phyloP scores from a whole-genome alignment of 257 asterid species.

The Solanum neorickii region DNA sequence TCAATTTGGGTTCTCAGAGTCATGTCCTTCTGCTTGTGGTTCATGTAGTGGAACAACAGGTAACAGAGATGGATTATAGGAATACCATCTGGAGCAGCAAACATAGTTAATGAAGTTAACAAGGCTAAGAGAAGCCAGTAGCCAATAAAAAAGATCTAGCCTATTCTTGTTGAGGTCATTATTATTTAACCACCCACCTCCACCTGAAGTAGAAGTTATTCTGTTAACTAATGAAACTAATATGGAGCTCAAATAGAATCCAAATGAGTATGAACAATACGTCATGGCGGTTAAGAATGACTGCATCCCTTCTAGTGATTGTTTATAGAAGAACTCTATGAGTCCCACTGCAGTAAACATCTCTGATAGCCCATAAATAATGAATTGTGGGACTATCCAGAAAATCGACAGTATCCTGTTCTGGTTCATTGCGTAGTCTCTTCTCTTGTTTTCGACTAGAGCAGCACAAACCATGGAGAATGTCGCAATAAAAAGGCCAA shows the following conservation, averaged over 20 bases:
- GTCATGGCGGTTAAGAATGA: slow-evolving; percentile 67
- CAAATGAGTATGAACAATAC: slow-evolving; percentile 57
- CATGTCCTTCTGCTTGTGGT: not conserved
- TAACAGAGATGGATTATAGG: not conserved
- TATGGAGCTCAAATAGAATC: slow-evolving; percentile 46
- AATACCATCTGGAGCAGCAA: slow-evolving; percentile 62
- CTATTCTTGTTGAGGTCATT: slow-evolving; percentile 57
- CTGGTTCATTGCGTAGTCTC: slow-evolving; percentile 6
- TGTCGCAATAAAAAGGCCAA: slow-evolving; percentile 40
- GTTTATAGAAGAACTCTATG: slow-evolving; percentile 58
- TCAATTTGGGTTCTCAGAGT: not conserved
- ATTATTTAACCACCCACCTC: slow-evolving; percentile 48
- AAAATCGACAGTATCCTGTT: slow-evolving; percentile 28
- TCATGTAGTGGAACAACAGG: not conserved
- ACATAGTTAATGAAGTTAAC: slow-evolving; percentile 56
- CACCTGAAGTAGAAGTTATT: not conserved
- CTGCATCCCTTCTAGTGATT: slow-evolving; percentile 53
- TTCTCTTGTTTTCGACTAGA: slow-evolving; percentile 35
- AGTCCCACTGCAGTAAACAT: slow-evolving; percentile 78
- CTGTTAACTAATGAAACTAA: not conserved
- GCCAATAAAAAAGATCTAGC: slow-evolving; percentile 65
- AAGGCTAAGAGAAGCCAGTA: slow-evolving; percentile 54
- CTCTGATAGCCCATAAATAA: slow-evolving; percentile 56
- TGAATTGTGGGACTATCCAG: slow-evolving; percentile 74
- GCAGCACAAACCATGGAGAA: slow-evolving; percentile 77